Evolutionary conservation across 768 basidiomycete species (phyloP).

Genomic region (Kwoniella shandongensis): DNA sequence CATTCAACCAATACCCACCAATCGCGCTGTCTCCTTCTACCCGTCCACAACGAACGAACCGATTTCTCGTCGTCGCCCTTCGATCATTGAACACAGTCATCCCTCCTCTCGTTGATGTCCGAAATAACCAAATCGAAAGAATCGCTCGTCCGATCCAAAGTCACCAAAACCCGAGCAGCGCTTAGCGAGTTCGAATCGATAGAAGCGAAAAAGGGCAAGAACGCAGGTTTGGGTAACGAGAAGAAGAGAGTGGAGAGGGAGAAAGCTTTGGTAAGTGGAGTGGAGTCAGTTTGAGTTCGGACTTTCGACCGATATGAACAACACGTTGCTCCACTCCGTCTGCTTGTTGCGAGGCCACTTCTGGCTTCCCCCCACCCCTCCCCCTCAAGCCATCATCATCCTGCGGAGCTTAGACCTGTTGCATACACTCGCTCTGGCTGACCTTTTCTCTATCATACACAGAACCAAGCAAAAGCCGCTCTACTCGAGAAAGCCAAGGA

Average conservation of each 20-base stretch:
- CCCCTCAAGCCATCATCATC: no score
- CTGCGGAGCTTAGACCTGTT: no score
- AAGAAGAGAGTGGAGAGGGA: not conserved
- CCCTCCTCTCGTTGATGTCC: conserved; percentile 4
- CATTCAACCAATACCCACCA: no score
- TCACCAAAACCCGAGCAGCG: conserved; percentile 1
- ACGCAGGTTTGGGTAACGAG: not conserved
- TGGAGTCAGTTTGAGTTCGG: no score
- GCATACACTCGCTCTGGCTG: no score
- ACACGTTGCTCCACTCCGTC: no score
- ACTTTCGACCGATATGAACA: no score
- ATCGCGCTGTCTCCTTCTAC: no score
- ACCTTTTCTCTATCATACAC: not conserved
- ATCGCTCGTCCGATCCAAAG: not conserved
- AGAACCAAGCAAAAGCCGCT: conserved; percentile 5
- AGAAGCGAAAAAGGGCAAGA: not conserved
- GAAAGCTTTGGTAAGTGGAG: conserved; percentile 2
- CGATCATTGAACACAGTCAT: conserved; percentile 1
- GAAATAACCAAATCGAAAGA: not conserved
- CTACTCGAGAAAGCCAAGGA: not conserved
- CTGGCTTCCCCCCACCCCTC: no score
- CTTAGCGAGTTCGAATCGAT: not conserved
- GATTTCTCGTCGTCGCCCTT: no score
- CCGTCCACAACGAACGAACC: no score
- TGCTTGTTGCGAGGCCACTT: no score